These are phyloP conservation scores for Podospora pseudopauciseta DNA, from an alignment of 495 filamentous ascomycete genomes.

Conservation along the genomic window DNA sequence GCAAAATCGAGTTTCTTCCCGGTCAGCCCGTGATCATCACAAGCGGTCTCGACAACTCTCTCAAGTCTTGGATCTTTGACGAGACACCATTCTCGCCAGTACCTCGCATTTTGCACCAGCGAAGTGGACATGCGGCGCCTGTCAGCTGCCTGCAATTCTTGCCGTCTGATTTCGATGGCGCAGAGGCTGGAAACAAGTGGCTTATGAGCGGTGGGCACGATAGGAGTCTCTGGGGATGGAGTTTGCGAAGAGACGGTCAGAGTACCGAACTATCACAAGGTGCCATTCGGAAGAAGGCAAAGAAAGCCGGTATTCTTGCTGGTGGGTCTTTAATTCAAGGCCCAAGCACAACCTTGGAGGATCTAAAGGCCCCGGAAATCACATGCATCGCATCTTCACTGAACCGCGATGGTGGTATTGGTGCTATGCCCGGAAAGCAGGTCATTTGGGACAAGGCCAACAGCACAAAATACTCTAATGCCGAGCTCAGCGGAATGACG, in stretches of 20 bases:
- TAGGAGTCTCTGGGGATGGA: constrained; percentile 90
- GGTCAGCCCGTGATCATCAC: constrained; percentile 89
- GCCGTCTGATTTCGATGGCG: constrained; percentile 79
- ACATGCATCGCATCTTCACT: constrained; percentile 85
- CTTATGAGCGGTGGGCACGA: constrained; percentile 84
- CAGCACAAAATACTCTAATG: constrained; percentile 53
- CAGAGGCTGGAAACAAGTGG: constrained; percentile 91
- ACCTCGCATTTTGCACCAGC: constrained; percentile 75
- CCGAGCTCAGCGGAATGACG: constrained; percentile 62
- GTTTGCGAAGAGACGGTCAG: constrained; percentile 89
- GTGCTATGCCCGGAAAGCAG: constrained; percentile 63
- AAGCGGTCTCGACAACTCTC: constrained; percentile 84
- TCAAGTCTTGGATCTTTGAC: constrained; percentile 95
- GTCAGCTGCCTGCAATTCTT: constrained; percentile 77
- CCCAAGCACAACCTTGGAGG: constrained; percentile 59
- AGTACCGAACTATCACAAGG: constrained; percentile 92
- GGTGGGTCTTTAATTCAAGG: constrained; percentile 43
- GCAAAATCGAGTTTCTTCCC: constrained; percentile 82
- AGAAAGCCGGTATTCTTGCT: constrained; percentile 68
- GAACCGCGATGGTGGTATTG: constrained; percentile 90
- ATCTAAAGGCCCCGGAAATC: constrained; percentile 83
- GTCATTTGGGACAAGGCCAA: constrained; percentile 73
- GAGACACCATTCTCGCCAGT: constrained; percentile 78
- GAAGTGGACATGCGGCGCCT: constrained; percentile 82
- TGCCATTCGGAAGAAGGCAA: constrained; percentile 73